Evolutionary conservation across 2,329 filamentous ascomycete species (phyloP).

Genomic region (Simplicillium sp.): DNA sequence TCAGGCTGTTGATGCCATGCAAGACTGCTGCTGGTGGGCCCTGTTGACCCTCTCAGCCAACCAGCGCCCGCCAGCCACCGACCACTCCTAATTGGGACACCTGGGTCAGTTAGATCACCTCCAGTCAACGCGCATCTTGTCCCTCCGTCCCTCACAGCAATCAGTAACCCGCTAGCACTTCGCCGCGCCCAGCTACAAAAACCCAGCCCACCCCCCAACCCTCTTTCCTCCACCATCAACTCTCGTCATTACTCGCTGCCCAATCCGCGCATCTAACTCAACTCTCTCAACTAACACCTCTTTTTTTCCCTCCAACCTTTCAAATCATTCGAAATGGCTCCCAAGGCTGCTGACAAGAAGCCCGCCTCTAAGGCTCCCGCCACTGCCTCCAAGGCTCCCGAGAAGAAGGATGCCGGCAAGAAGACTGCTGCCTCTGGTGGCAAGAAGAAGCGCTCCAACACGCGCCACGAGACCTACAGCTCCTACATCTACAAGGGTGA

Average conservation of each 20-base stretch:
- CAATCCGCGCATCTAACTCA: slow-evolving; percentile 16
- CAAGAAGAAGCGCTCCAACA: slow-evolving; percentile 99
- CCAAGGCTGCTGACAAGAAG: slow-evolving; percentile 98
- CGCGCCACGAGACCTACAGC: slow-evolving; percentile 99
- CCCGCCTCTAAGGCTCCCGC: slow-evolving; percentile 93
- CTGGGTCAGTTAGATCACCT: slow-evolving; percentile 7
- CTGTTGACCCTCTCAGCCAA: neutral
- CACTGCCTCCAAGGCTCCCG: slow-evolving; percentile 57
- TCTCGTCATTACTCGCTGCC: slow-evolving; percentile 25
- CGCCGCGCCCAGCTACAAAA: slow-evolving; percentile 54
- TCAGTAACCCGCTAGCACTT: slow-evolving; percentile 46
- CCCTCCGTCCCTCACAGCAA: slow-evolving; percentile 23
- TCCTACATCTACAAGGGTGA: slow-evolving; percentile 99
- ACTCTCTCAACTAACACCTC: slow-evolving; percentile 7
- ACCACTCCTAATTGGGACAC: slow-evolving; percentile 1
- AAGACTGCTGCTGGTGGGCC: slow-evolving; percentile 1
- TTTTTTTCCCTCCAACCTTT: slow-evolving; percentile 10
- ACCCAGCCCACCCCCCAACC: slow-evolving; percentile 41
- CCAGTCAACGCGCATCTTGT: slow-evolving; percentile 2
- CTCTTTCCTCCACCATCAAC: slow-evolving; percentile 36
- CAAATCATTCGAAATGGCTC: slow-evolving; percentile 67
- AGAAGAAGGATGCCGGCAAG: slow-evolving; percentile 99
- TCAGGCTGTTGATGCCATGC: slow-evolving; percentile 1
- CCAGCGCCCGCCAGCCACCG: neutral
- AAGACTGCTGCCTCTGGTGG: slow-evolving; percentile 95